Base-by-base conservation (phyloP, 345 rosid genomes). In the Firmiana major region DNA sequence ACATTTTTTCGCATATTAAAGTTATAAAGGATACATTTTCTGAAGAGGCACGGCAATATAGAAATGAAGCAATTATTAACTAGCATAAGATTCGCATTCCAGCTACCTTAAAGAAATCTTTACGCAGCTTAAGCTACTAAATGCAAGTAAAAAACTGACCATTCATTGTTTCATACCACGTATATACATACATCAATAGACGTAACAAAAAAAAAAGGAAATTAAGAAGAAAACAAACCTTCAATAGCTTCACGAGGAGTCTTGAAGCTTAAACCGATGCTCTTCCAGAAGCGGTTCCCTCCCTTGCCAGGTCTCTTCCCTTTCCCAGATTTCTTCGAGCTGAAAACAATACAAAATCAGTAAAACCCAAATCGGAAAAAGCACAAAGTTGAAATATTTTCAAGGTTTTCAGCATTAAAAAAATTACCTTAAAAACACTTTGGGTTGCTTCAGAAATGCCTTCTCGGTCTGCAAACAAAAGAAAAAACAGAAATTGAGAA, bases 281-380 rank as follows among this genome's bases (percentile, higher is more conserved):
- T 91, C 90, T 94, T 94, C 85, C 85, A 90, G 84, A 83, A 94
- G 9, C 98, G 87, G 81, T 94, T 94, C 34, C 98, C 98, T 28
- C 94, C 97, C 85, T 94, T 94, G 1, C 98, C 97, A 19, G 98
- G 97, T 75, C 97, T 89, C 84, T 90, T 94, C 43, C 97, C 98
- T 77, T 94, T 94, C 34, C 87, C 90, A 40, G 97, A 63, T 81
- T 85, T 93, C 86, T 91, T 89, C 31, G 98, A 90, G 88, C 98
- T 94, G 80, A 63, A 76, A 75, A 31, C 11, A 75, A 42, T 73
- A 51, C 6, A 68, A 11, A 31, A 45, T 74, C 21, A 8, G 46
- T n/a, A 55, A 36, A 66, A 51, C 36, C 63, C 64, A 34, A 55
- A 28, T 31, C 26, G 28, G 0, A 51, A 49, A 17, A 51, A 5